Evolutionary conservation across 345 rosid genomes (phyloP).

Genomic region (Syzygium oleosum): DNA sequence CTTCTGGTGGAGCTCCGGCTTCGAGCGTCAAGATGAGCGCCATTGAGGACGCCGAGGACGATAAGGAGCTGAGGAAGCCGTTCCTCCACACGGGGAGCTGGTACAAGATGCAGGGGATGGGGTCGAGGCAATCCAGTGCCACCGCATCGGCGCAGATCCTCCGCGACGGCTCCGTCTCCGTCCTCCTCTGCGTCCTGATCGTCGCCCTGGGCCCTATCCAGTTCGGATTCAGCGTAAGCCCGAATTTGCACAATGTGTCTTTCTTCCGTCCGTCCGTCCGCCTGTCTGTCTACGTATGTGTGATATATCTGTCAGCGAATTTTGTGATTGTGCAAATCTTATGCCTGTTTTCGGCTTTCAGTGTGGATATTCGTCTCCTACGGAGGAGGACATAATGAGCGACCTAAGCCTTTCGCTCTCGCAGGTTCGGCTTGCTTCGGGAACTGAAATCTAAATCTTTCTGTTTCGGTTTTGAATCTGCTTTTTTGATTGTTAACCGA

Average conservation of each 20-base stretch:
- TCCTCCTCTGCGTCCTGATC: slow-evolving; percentile 58
- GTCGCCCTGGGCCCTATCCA: slow-evolving; percentile 71
- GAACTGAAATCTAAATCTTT: background rate
- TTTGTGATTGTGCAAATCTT: background rate
- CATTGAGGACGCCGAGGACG: slow-evolving; percentile 48
- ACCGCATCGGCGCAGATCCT: slow-evolving; percentile 42
- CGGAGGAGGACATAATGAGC: slow-evolving; percentile 34
- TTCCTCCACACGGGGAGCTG: slow-evolving; percentile 71
- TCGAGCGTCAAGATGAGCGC: slow-evolving; percentile 24
- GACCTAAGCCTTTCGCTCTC: slow-evolving; percentile 53
- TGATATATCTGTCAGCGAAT: background rate
- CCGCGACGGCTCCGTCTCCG: slow-evolving; percentile 67
- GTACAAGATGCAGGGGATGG: slow-evolving; percentile 40
- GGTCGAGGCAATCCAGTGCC: slow-evolving; percentile 57
- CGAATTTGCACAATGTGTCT: background rate
- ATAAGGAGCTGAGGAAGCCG: slow-evolving; percentile 46
- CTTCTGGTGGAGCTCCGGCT: background rate
- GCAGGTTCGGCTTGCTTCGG: slow-evolving; percentile 28
- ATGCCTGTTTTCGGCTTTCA: background rate
- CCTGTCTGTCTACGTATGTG: too few relatives aligned
- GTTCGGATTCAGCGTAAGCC: slow-evolving; percentile 61
- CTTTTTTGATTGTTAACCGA: background rate
- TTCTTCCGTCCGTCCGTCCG: background rate
- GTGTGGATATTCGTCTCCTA: slow-evolving; percentile 73
- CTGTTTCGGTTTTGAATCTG: background rate